A percentile compares a stretch with the other conserved stretches of the same genome.
These are phyloP conservation scores for Neospermospora avenae DNA, from an alignment of 2,329 filamentous ascomycete genomes.

Conservation along the genomic window DNA sequence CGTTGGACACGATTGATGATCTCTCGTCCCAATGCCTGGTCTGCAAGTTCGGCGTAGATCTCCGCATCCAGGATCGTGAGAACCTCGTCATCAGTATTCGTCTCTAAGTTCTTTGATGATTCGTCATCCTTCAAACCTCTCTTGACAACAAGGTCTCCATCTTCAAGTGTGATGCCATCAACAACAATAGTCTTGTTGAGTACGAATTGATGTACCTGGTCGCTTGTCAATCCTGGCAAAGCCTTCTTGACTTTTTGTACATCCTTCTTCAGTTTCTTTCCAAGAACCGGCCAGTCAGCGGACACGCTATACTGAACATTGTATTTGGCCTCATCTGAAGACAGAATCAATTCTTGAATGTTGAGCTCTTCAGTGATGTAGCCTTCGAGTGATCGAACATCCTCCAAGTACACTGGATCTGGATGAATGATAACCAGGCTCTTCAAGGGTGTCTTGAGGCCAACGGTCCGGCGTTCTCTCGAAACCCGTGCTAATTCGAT, in stretches of 20 bases:
- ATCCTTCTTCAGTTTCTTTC: slow-evolving; percentile 97
- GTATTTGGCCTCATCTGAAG: slow-evolving; percentile 84
- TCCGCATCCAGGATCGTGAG: slow-evolving; percentile 85
- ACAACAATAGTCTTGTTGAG: slow-evolving; percentile 72
- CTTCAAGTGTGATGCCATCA: slow-evolving; percentile 78
- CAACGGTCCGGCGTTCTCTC: slow-evolving; percentile 78
- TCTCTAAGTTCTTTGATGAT: slow-evolving; percentile 71
- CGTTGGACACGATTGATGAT: slow-evolving; percentile 91
- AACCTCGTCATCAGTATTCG: slow-evolving; percentile 85
- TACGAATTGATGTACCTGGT: slow-evolving; percentile 78
- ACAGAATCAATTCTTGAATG: slow-evolving; percentile 78
- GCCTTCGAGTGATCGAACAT: slow-evolving; percentile 78
- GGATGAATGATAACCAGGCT: slow-evolving; percentile 85
- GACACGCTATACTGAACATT: slow-evolving; percentile 87
- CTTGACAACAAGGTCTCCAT: slow-evolving; percentile 80
- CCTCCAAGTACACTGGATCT: slow-evolving; percentile 77
- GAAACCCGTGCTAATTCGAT: slow-evolving; percentile 88
- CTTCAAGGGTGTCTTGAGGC: slow-evolving; percentile 87
- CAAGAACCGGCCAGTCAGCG: slow-evolving; percentile 90
- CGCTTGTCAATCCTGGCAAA: slow-evolving; percentile 71
- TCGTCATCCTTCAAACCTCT: slow-evolving; percentile 73
- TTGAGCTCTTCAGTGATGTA: slow-evolving; percentile 94
- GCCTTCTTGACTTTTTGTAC: slow-evolving; percentile 89
- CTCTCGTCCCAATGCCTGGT: slow-evolving; percentile 87
- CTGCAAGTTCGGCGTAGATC: slow-evolving; percentile 77